Conservation (phyloP, 495 filamentous ascomycete genomes). For the Peziza echinospora region DNA sequence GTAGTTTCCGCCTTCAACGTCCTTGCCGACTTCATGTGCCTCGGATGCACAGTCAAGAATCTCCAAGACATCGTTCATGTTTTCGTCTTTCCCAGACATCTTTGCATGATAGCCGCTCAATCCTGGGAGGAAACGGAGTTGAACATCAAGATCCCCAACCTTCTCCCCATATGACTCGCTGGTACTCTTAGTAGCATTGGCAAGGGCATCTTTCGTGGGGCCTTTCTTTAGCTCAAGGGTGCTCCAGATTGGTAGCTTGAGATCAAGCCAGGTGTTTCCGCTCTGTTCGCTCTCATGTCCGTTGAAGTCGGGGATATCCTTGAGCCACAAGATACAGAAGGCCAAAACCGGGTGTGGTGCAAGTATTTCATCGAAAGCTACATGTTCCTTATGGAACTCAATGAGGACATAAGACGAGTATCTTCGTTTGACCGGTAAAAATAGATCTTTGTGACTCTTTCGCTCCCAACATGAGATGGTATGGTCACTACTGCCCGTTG, state of each 20-base stretch:
- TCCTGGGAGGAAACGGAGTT: not conserved
- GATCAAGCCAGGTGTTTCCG: not conserved
- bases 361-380: not conserved
- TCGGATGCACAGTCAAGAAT: not conserved
- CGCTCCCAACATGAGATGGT: too few species aligned
- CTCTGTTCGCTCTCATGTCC: too few species aligned
- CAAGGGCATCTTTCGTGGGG: not conserved
- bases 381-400: not conserved
- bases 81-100: not conserved
- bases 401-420: not conserved
- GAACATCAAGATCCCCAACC: not conserved
- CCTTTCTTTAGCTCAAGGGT: not conserved
- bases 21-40: not conserved
- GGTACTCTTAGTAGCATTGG: not conserved
- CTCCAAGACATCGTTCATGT: not conserved
- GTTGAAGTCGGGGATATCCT: not conserved
- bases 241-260: not conserved
- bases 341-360: not conserved
- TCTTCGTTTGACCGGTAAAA: too few species aligned
- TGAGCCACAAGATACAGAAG: not conserved
- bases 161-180: not conserved
- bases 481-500: too few species aligned
- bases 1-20: not conserved
- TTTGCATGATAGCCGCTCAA: not conserved
- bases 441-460: too few species aligned